These are phyloP conservation scores for Monosporascus sp. DNA, from an alignment of 2,329 filamentous ascomycete species.

Conservation along the genomic window DNA sequence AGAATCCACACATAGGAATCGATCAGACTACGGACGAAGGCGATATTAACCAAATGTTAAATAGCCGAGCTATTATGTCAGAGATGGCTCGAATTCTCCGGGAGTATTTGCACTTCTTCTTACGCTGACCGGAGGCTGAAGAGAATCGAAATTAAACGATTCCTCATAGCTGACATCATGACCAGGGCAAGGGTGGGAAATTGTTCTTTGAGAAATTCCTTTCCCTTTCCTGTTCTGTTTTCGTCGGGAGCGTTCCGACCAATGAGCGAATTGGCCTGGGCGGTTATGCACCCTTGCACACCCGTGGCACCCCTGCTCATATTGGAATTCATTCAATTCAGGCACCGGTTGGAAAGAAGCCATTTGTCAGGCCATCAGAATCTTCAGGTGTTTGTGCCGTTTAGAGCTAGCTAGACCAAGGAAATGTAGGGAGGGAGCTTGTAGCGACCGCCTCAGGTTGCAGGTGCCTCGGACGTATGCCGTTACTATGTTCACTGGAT, in stretches of 20 bases:
- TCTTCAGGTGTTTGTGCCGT: background rate
- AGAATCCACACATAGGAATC: no score
- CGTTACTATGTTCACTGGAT: background rate
- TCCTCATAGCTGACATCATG: background rate
- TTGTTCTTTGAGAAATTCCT: constrained; percentile 3
- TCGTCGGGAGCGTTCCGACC: constrained; percentile 5
- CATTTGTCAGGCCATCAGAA: background rate
- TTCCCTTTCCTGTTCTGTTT: constrained; percentile 15
- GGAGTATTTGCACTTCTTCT: no score
- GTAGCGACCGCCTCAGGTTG: background rate
- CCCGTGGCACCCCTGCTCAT: background rate
- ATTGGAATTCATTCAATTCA: no score
- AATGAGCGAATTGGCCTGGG: constrained; percentile 6
- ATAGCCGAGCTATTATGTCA: no score
- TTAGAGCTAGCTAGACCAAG: background rate
- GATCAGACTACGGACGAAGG: no score
- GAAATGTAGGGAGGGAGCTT: no score
- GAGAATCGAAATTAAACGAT: background rate
- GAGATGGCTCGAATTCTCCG: no score
- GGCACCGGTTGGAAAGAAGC: no score
- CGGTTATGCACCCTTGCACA: constrained; percentile 1
- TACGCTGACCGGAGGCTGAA: no score
- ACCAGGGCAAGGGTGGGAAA: background rate
- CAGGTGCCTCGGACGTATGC: background rate
- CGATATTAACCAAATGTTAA: no score